Evolutionary conservation across 768 basidiomycete genomes (phyloP), one percentile per base, ranked within the genome.

Genomic region (Royoungia palumana): DNA sequence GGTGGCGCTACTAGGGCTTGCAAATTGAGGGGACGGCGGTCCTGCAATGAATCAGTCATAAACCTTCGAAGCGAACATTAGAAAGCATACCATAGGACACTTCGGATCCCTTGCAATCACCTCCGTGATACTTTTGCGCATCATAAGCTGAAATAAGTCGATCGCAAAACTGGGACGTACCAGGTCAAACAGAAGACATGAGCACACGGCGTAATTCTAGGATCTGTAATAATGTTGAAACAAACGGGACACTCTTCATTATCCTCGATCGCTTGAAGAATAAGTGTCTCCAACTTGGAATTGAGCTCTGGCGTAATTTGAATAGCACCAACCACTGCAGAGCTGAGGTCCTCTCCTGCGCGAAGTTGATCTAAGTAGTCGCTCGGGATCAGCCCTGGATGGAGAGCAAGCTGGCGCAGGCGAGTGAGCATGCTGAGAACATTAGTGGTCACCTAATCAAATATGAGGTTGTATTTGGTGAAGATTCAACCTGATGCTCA

Each of bases 401-500:
- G 89, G 21, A 92, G 77, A 16, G 78, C 85, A 17, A 93, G 70
- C 66, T 94, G 92, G 25, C 91, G 81, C 64, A 94, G 73, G 16
- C 92, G 85, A 8, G 89, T 92, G n/a, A 93, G 77, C 77, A 93
- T 82, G 52, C 85, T 84, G 32, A 91, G 66, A 13, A 89, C 81
- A 57, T 85, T 84, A 2, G 80, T 80, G 49, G 83, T 80, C 1
- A 81, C 74, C 86, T 89, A 52, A 17, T 49, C 21, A 44, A 37
- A 47, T 37, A 38, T 51, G 34, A 52, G 50, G 50, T 10, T 41
- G 27, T 39, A 32, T 35, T 40, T 6, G 12, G 24, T 14, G 12
- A 50, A 6, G n/a, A 43, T 25, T 14, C 42, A 34, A 21, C 11
- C 5, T 30, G 41, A 16, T 10, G 47, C 63, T 39, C 52, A 81